phyloP scores from a whole-genome alignment of 140 eudicot genomes.

The Bidens hawaiensis region DNA sequence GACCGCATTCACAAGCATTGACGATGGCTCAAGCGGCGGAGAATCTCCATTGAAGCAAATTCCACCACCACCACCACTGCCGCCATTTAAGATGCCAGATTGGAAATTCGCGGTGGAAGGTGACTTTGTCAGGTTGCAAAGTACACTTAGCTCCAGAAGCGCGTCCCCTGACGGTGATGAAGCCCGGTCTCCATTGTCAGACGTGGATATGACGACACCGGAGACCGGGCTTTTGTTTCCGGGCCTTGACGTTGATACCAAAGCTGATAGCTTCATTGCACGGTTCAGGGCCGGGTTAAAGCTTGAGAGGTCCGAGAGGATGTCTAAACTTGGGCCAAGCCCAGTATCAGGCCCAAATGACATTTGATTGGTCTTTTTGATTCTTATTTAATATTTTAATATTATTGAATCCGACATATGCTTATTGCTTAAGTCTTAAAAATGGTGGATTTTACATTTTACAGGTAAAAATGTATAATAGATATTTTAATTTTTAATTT shows the following conservation, averaged over 20 bases:
- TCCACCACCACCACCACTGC: constrained; percentile 42
- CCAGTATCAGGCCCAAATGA: constrained; percentile 28
- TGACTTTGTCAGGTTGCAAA: constrained; percentile 39
- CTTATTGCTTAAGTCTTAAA: background rate
- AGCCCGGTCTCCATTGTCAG: constrained; percentile 36
- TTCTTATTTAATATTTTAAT: background rate
- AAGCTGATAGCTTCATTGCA: constrained; percentile 81
- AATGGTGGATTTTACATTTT: constrained; percentile 10
- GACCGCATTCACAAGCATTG: constrained; percentile 30
- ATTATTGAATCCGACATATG: background rate
- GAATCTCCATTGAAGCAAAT: constrained; percentile 33
- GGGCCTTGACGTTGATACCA: constrained; percentile 73
- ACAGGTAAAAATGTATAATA: constrained; percentile 1
- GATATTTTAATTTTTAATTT: background rate
- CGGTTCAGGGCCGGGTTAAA: constrained; percentile 44
- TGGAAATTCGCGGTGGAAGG: constrained; percentile 41
- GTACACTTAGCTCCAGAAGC: constrained; percentile 54
- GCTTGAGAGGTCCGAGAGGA: constrained; percentile 54
- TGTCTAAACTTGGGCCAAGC: constrained; percentile 62
- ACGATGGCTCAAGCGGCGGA: constrained; percentile 44
- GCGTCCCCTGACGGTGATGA: constrained; percentile 65
- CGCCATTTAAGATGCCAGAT: constrained; percentile 43
- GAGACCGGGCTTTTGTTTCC: constrained; percentile 39
- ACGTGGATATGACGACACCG: background rate
- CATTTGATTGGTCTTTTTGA: background rate